Evolutionary conservation across 495 filamentous ascomycete species (phyloP), one percentile per base, ranked within the genome.

Genomic region (Talaromyces thailandensis): DNA sequence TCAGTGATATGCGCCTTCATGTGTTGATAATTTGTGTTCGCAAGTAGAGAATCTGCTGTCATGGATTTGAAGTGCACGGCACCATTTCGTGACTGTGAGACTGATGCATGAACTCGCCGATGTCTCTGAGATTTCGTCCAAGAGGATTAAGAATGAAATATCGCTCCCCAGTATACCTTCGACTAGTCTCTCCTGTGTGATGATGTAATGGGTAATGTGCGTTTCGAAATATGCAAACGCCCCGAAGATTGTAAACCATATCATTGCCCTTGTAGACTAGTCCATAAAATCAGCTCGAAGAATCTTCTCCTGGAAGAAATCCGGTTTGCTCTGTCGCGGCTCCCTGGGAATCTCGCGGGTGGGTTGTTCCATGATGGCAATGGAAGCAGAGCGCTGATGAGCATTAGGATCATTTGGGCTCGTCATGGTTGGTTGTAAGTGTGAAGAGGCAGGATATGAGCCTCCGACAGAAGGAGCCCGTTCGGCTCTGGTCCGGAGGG

Each of bases 261-360:
- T 31, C 18, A 53, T 26, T 26, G 21, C 50, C 18, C 8, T 8
- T 18, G 24, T 29, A 52, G 16, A 29, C 56, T 80, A 98, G 69
- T 98, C 94, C 92, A 98, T 96, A 69, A 98, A 96, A 67, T 98
- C 94, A 32, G 94, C 94, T 74, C 95, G 93, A 63, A 98, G 79
- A 65, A 98, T 97, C 64, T 96, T 85, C 81, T 98, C 94, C 75
- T 96, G 91, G 78, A 97, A 92, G 66, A 86, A 86, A 76, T 98
- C 94, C 14, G 92, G 91, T 70, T 90, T 88, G 62, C 80, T 84
- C 63, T 84, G 81, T 70, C 83, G 82, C 14, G 85, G 84, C 50
- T 86, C 81, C 26, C 79, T 82, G 24, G 87, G 86, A 71, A 91
- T 85, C 66, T 90, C 86, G 62, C 83, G 85, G 37, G 84, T 73